phyloP scores from a whole-genome alignment of 768 basidiomycete genomes.

The Lentinula boryana region DNA sequence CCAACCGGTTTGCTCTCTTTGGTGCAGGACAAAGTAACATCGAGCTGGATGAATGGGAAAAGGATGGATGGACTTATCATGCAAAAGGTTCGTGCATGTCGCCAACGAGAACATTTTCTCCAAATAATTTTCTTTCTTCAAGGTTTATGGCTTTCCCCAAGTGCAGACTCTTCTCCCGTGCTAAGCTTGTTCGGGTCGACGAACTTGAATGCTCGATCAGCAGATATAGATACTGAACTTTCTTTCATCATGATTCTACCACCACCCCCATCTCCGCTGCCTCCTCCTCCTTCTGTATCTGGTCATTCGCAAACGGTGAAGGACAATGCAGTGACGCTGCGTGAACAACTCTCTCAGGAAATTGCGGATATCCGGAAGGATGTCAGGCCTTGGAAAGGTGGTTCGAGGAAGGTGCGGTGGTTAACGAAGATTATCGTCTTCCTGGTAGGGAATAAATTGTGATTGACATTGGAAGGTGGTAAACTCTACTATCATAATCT shows the following conservation, averaged over 20 bases:
- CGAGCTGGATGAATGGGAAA: slow-evolving; percentile 82
- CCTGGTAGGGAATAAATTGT: slow-evolving; percentile 36
- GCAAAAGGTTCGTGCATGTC: slow-evolving; percentile 70
- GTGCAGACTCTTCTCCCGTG: slow-evolving; percentile 41
- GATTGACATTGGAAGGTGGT: neutral
- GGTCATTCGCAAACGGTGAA: neutral
- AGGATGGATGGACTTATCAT: slow-evolving; percentile 94
- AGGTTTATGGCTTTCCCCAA: slow-evolving; percentile 85
- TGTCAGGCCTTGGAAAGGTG: slow-evolving; percentile 55
- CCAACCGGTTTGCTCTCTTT: slow-evolving; percentile 28
- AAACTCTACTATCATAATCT: too few species aligned
- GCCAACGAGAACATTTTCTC: neutral
- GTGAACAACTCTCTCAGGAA: slow-evolving; percentile 46
- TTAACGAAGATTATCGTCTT: slow-evolving; percentile 60
- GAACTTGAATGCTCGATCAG: slow-evolving; percentile 88
- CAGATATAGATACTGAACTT: slow-evolving; percentile 86
- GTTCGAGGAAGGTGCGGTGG: slow-evolving; percentile 48
- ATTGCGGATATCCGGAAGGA: slow-evolving; percentile 43
- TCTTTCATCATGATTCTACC: slow-evolving; percentile 80
- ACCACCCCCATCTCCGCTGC: slow-evolving; percentile 22
- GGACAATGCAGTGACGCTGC: slow-evolving; percentile 25
- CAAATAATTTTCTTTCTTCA: neutral
- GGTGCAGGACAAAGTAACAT: slow-evolving; percentile 41
- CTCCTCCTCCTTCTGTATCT: too few species aligned
- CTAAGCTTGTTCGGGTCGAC: slow-evolving; percentile 91